Evolutionary conservation across 2,329 filamentous ascomycete species (phyloP).

Genomic region (Penicillium freii): DNA sequence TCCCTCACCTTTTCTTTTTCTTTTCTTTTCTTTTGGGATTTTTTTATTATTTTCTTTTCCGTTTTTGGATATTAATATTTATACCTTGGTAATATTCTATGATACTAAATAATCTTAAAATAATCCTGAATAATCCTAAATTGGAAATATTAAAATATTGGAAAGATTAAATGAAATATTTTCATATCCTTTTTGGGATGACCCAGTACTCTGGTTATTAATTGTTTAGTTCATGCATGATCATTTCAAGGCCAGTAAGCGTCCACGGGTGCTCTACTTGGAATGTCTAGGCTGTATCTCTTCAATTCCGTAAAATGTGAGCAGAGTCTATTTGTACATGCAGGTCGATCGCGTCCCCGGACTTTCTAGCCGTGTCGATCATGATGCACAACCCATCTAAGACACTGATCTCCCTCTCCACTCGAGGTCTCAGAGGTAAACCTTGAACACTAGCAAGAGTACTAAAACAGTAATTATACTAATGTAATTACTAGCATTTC

Average conservation of each 20-base stretch:
- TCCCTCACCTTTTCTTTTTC: constrained; percentile 20
- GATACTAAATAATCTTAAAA: too few species aligned
- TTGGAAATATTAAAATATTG: too few species aligned
- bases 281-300: constrained; percentile 25
- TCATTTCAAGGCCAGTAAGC: constrained; percentile 4
- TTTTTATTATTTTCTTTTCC: neutral
- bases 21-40: neutral
- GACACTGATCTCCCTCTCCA: constrained; percentile 7
- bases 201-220: neutral
- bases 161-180: neutral
- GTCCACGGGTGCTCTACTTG: constrained; percentile 7
- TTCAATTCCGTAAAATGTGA: constrained; percentile 27
- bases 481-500: neutral
- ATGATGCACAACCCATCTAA: neutral
- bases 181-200: neutral
- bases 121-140: too few species aligned
- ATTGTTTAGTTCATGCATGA: constrained; percentile 4
- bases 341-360: constrained; percentile 15
- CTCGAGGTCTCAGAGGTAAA: constrained; percentile 1
- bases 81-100: too few species aligned
- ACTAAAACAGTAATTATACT: neutral
- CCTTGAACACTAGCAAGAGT: neutral
- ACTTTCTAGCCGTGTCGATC: constrained; percentile 11
- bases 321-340: constrained; percentile 28
- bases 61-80: neutral